phyloP scores from a whole-genome alignment of 345 rosid species.

The Limnanthes douglasii region DNA sequence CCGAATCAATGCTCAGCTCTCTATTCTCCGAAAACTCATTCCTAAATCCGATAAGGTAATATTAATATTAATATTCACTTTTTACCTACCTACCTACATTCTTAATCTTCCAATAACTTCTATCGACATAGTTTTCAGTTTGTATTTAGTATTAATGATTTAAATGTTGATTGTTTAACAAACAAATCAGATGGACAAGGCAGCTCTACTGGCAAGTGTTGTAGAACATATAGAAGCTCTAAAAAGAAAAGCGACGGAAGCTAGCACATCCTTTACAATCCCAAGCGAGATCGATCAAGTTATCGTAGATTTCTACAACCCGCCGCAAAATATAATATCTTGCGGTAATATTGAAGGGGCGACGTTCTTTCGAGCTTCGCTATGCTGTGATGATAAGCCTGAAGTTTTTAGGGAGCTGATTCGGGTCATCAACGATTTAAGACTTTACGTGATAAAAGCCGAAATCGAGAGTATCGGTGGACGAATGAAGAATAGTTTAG shows the following conservation, averaged over 20 bases:
- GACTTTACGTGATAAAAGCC: constrained; percentile 34
- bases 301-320: constrained; percentile 18
- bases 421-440: constrained; percentile 31
- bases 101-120: not conserved
- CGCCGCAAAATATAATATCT: no score
- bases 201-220: constrained; percentile 63
- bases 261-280: constrained; percentile 22
- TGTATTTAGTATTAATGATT: not conserved
- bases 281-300: constrained; percentile 75
- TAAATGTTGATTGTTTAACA: not conserved
- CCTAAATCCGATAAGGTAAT: constrained; percentile 86
- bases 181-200: constrained; percentile 66
- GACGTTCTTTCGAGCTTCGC: constrained; percentile 35
- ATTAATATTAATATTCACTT: not conserved
- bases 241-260: constrained; percentile 40
- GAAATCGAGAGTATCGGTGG: constrained; percentile 65
- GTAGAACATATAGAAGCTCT: constrained; percentile 66
- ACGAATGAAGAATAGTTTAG: constrained; percentile 41
- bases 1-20: constrained; percentile 71
- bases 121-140: not conserved
- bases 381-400: constrained; percentile 81
- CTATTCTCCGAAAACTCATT: constrained; percentile 66
- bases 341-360: no score
- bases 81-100: not conserved
- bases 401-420: constrained; percentile 58